Evolutionary conservation across 2,329 filamentous ascomycete genomes (phyloP), one percentile per base, ranked within the genome.

Genomic region (Lachnellula arida): DNA sequence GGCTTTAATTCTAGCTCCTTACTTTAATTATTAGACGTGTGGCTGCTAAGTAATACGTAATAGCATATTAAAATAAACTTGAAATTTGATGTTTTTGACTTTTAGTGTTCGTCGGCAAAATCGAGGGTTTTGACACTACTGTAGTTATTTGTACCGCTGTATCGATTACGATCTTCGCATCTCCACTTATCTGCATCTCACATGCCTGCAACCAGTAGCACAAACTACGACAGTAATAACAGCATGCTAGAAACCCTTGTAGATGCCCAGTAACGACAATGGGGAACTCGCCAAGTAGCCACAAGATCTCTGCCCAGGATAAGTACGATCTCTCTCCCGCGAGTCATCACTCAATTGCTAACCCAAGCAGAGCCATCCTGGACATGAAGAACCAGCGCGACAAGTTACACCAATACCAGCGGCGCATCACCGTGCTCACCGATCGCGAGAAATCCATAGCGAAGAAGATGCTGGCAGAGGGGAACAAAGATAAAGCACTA

Each of bases 371-470:
- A 77, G 93, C 93, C 58, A 97, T 97, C 74, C 87, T 97, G 68
- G 92, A 97, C 75, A 88, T 97, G 77, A 97, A 97, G 78, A 91
- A 85, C 74, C 93, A 97, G 77, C 92, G 94, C 73, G 94, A 99
- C 79, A 95, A 91, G 73, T 86, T 99, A 3, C 92, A 95, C 69
- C 91, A 96, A 72, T 97, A 97, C 77, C 93, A 97, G 74, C 88
- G 88, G 68, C 88, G 89, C 67, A 94, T 99, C 70, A 87, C 86
- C 37, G 80, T 89, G 51, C 84, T 99, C 39, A 97, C 93, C 6
- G 82, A 87, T 69, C 88, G 88, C 63, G 93, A 99, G 75, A 96
- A 88, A 49, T 87, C 86, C 46, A 88, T 96, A 56, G 93, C 94
- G 22, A 85, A 84, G 63, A 81, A 90, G 76, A 92, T 95, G 75